Base-by-base conservation (phyloP, 768 basidiomycete species). In the Polyporus arcularius region DNA sequence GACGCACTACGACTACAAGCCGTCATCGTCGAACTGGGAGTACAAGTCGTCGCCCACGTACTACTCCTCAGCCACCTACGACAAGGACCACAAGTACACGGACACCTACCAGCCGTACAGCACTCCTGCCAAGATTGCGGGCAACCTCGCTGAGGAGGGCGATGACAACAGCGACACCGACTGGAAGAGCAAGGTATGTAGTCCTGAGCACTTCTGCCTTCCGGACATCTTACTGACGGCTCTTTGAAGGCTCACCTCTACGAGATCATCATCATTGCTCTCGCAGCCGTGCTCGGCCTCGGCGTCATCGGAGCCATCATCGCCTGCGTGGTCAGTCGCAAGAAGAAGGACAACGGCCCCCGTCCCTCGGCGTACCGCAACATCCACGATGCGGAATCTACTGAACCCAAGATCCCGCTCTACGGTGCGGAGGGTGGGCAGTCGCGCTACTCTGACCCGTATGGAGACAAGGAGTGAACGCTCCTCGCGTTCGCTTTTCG, bases 231-330 rank as follows among this genome's bases (percentile, higher is more conserved):
- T 46, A 5, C n/a, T 4, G 4, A 2, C 7, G 14, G 0, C 26
- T 8, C 15, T 0, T n/a, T 49, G 52, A 39, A 57, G 56, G 62
- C 62, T 45, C 45, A 59, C 47, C 62, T 56, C 45, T 58, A 58
- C 50, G 62, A 58, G 58, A 63, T 63, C 53, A 59, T 63, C 62
- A 55, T 59, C 38, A 43, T 63, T 42, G 57, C 31, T 3, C 49
- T 47, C 49, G 53, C 42, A 11, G 28, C 53, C 14, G 10, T 63
- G 8, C 42, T 46, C 54, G 62, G 49, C 6, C 26, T 63, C 46
- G 61, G 61, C 35, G 32, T 55, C 42, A 15, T 63, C 42, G 47
- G 38, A 10, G 57, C 47, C 35, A 53, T 63, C 61, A 54, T 63
- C 57, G 57, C 40, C 16, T 58, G 52, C 48, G 16, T 59, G 49